Evolutionary conservation across 2,329 filamentous ascomycete species (phyloP), one percentile per base, ranked within the genome.

Genomic region (Ilyonectria mors-panacis): DNA sequence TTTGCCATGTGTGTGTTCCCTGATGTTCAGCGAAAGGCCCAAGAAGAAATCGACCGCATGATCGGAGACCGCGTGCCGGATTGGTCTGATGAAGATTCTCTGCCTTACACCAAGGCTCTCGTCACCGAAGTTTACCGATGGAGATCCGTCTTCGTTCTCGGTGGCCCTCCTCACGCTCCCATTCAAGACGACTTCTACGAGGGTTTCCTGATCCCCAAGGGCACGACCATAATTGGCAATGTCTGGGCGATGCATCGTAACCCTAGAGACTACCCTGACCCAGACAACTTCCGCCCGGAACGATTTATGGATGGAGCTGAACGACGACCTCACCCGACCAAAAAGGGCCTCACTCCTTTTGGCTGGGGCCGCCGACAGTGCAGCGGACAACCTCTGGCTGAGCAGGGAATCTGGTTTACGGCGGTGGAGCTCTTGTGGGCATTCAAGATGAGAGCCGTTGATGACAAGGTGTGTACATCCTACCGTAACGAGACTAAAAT

Each of bases 1-100:
- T 28, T 64, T 54, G 61, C 55, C 8, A 64, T 64, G 61, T 64
- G 61, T n/a, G 21, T 64, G 2, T 59, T 59, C 28, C 61, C 19
- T 35, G 55, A 64, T 13, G 47, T 64, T 10, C 61, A 64, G 23
- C 28, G 10, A 28, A 26, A 48, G 12, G 45, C 45, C 45, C 45
- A 48, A 48, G 21, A 48, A 48, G 45, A 48, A 15, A 48, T 48
- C 23, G 45, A 48, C 21, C 19, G 45, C 45, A 12, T 48, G 45
- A 13, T 21, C 17, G 45, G 45, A 21, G 45, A 48, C n/a, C 45
- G 45, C 17, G 19, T 23, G n/a, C 45, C 45, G 10, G n/a, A 21
- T 3, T 48, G n/a, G n/a, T 48, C 45, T 13, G 45, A 48, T n/a
- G 19, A 23, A 2, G 45, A 19, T 23, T 2, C 3, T 9, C 7